A percentile compares a stretch with the other conserved stretches of the same genome.
phyloP scores from a whole-genome alignment of 2,329 filamentous ascomycete species.

The Aphanocladium album region DNA sequence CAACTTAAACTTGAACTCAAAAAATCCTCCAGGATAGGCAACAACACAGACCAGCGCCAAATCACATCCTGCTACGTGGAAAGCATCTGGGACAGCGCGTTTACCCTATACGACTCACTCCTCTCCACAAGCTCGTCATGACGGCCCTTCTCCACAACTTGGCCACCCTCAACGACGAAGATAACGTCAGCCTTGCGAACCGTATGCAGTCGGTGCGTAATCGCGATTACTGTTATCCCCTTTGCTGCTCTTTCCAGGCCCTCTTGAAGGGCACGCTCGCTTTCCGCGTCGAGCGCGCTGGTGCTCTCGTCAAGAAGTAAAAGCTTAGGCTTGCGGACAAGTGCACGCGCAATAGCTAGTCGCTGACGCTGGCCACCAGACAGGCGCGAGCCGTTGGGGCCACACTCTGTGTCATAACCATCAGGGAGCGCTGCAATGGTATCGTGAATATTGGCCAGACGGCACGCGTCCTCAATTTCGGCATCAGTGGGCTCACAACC shows the following conservation, averaged over 20 bases:
- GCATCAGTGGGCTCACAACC: constrained; percentile 49
- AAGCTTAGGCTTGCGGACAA: constrained; percentile 66
- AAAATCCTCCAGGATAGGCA: too few relatives aligned
- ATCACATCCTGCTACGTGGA: constrained; percentile 15
- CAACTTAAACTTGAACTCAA: too few relatives aligned
- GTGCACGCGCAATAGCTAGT: constrained; percentile 70
- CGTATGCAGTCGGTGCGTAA: constrained; percentile 54
- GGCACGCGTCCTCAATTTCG: constrained; percentile 63
- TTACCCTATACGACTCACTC: constrained; percentile 48
- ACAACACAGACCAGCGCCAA: neutral
- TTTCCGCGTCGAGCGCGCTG: constrained; percentile 68
- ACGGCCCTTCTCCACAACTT: constrained; percentile 45
- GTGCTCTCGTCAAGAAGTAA: constrained; percentile 80
- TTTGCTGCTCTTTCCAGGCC: constrained; percentile 55
- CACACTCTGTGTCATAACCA: constrained; percentile 61
- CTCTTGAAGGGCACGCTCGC: constrained; percentile 60
- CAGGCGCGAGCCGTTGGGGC: constrained; percentile 68
- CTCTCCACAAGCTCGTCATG: constrained; percentile 50
- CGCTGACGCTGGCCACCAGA: constrained; percentile 78
- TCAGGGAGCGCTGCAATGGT: constrained; percentile 57
- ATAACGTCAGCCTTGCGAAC: constrained; percentile 54
- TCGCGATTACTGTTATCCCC: constrained; percentile 52
- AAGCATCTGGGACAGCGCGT: constrained; percentile 48
- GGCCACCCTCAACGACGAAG: constrained; percentile 50
- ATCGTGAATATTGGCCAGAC: constrained; percentile 65